Conservation (phyloP, 495 filamentous ascomycete genomes). For the Glonium stellatum region DNA sequence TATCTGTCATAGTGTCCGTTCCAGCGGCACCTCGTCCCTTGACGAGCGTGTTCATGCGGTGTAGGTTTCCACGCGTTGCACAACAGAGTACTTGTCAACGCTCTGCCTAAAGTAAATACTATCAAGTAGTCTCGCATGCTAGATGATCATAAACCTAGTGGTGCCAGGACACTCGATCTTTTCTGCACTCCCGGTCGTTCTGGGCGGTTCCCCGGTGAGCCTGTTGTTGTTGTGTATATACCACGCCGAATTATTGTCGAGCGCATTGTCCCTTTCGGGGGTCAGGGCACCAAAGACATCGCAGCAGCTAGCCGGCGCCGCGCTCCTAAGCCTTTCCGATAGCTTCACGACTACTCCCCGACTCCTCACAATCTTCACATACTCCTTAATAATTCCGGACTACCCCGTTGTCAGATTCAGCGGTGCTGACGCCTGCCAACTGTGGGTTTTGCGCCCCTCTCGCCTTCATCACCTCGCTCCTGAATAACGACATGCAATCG, state of each 20-base stretch:
- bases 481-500: constrained; percentile 20
- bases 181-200: background rate
- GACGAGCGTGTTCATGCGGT: background rate
- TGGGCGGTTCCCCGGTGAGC: constrained; percentile 21
- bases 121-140: background rate
- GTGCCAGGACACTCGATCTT: background rate
- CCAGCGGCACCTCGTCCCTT: too few relatives aligned
- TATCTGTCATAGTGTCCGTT: too few relatives aligned
- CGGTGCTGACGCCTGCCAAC: background rate
- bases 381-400: background rate
- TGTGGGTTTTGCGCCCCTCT: background rate
- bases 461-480: constrained; percentile 10
- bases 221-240: constrained; percentile 23
- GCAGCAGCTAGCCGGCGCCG: constrained; percentile 21
- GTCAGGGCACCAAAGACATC: constrained; percentile 21
- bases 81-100: background rate
- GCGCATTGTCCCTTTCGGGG: constrained; percentile 11
- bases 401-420: background rate
- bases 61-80: background rate
- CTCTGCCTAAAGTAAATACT: background rate
- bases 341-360: constrained; percentile 13
- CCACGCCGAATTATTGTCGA: constrained; percentile 8
- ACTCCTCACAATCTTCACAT: constrained; percentile 1
- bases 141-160: background rate
- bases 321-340: constrained; percentile 9